Evolutionary conservation across 257 asterid species (phyloP), one percentile per base, ranked within the genome.

Genomic region (Fraxinus americana): DNA sequence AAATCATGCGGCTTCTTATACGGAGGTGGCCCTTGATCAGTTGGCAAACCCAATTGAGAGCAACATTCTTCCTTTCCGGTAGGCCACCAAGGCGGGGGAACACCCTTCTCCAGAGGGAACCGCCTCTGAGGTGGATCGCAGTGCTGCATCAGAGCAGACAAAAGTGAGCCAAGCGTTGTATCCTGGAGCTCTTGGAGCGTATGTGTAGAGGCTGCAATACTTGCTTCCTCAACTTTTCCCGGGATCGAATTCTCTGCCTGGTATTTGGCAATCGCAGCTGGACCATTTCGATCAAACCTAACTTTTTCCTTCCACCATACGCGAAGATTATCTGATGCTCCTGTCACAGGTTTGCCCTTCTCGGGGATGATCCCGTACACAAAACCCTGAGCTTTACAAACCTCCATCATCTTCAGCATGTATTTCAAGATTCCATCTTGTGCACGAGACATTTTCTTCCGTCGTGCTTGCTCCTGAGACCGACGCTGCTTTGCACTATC

Each of bases 231-330:
- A 0, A 78, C 43, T 5, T 78, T 81, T 75, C 87, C 87, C 0
- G 87, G 86, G 5, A 77, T 23, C 0, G 82, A 76, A 50, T 85
- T 81, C 77, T 90, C 94, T 0, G 79, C 83, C 73, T 75, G 82
- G 67, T 86, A 88, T 84, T 85, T 88, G 14, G 86, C 70, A 3
- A 90, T 83, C 0, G 94, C 92, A 80, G 90, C 90, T 0, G 92
- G 94, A 0, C 92, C 94, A 11, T 90, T 90, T 30, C 89, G 66
- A 50, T 90, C 92, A 30, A 90, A 90, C 43, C 90, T 73, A n/a
- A 90, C 94, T 63, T 83, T 90, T 78, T 88, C 94, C 84, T 90
- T 90, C 94, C 94, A 88, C 94, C 94, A 88, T 0, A 88, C 88
- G 0, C 94, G 89, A 2, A 90, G 91, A 83, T 90, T 90, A 61